A percentile compares a stretch with the other conserved stretches of the same genome.
These are phyloP conservation scores for Metarhizium robertsii DNA, from an alignment of 2,329 filamentous ascomycete genomes.

Conservation along the genomic window DNA sequence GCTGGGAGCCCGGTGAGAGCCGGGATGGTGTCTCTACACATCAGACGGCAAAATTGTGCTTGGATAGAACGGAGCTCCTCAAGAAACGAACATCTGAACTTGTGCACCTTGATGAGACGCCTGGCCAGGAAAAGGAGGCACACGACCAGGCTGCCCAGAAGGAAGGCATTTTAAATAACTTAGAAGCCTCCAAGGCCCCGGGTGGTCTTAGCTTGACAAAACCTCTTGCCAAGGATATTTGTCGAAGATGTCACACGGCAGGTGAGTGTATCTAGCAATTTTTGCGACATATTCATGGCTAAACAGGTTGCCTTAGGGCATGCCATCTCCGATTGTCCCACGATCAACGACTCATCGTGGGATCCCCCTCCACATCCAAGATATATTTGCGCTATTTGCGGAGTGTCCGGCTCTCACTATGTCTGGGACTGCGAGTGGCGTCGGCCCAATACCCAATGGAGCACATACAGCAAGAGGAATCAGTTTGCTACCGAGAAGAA, in stretches of 20 bases:
- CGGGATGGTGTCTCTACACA: not conserved
- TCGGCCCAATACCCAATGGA: not conserved
- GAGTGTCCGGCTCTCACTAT: not conserved
- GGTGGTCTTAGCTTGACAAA: not conserved
- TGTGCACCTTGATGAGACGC: not conserved
- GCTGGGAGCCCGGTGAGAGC: not conserved
- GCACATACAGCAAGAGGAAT: not conserved
- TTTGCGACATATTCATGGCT: not conserved
- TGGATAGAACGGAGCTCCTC: not conserved
- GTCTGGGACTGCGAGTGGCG: constrained; percentile 4
- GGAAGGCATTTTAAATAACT: too few species aligned
- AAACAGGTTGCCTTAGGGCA: not conserved
- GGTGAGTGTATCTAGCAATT: not conserved
- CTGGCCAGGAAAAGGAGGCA: not conserved
- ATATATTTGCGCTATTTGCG: constrained; percentile 5
- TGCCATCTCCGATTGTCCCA: not conserved
- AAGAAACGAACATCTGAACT: not conserved
- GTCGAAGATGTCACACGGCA: not conserved
- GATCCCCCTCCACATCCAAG: not conserved
- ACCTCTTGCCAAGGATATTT: not conserved
- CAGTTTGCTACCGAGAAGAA: not conserved
- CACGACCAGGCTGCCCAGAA: not conserved
- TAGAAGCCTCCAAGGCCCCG: too few species aligned
- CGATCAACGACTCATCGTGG: not conserved
- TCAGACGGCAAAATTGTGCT: not conserved